phyloP scores from a whole-genome alignment of 768 basidiomycete genomes.

The Auriculariales sp. region DNA sequence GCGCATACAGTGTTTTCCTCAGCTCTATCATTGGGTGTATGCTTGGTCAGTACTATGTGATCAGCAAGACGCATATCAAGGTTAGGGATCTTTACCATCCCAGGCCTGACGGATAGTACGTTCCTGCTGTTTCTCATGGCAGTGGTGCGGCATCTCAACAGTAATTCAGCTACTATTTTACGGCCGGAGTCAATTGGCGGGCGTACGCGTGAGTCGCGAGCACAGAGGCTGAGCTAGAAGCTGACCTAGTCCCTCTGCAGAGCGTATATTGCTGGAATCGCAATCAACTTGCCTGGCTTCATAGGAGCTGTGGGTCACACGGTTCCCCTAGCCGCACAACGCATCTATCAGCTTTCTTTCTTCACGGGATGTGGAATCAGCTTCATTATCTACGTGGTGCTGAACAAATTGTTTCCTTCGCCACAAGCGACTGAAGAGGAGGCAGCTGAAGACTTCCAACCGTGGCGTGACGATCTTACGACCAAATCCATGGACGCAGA shows the following conservation, averaged over 20 bases:
- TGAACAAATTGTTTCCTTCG: constrained; percentile 49
- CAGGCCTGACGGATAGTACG: constrained; percentile 40
- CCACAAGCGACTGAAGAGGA: constrained; percentile 35
- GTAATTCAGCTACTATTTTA: constrained; percentile 1
- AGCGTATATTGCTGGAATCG: constrained; percentile 60
- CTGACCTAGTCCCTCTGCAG: too few species aligned
- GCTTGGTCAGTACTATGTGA: constrained; percentile 49
- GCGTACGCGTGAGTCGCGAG: too few species aligned
- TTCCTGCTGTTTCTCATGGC: neutral
- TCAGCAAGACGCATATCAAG: constrained; percentile 56
- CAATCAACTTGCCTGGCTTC: neutral
- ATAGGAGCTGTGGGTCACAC: constrained; percentile 30
- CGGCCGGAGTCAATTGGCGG: constrained; percentile 15
- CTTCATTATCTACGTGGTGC: constrained; percentile 41
- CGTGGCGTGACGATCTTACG: too few species aligned
- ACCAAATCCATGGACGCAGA: too few species aligned
- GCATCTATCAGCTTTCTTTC: constrained; percentile 68
- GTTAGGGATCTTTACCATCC: constrained; percentile 55
- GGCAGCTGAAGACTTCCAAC: constrained; percentile 24
- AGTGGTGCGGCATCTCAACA: neutral
- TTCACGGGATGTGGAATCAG: constrained; percentile 73
- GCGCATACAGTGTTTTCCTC: constrained; percentile 68
- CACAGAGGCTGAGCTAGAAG: too few species aligned
- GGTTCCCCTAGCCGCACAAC: constrained; percentile 56
- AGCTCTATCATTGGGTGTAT: constrained; percentile 16